These are phyloP conservation scores for Xylaria scruposa DNA, from an alignment of 495 filamentous ascomycete species.

Conservation along the genomic window DNA sequence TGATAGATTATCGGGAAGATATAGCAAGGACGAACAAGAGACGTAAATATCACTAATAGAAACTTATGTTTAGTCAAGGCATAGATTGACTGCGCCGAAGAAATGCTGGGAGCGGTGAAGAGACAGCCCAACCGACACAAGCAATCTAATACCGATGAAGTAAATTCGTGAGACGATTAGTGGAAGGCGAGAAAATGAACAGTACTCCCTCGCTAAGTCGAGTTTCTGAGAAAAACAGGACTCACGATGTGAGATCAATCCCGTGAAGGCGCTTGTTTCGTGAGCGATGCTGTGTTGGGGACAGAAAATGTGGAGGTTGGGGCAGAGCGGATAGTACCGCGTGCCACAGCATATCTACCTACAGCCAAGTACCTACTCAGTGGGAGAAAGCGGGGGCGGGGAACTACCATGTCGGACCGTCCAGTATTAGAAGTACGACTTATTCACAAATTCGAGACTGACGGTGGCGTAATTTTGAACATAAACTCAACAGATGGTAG, in stretches of 20 bases:
- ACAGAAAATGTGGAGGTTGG: conserved; percentile 14
- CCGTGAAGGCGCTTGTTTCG: background rate
- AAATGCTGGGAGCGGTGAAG: background rate
- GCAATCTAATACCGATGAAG: background rate
- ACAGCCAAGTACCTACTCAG: too few species aligned
- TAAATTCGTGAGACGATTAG: background rate
- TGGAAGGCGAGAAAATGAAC: background rate
- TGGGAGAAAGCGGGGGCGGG: too few species aligned
- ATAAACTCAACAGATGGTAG: background rate
- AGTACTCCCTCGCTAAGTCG: background rate
- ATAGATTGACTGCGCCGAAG: background rate
- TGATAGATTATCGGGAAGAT: conserved; percentile 6
- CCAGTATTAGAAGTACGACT: too few species aligned
- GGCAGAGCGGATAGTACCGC: background rate
- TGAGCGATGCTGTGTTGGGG: background rate
- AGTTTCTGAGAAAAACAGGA: background rate
- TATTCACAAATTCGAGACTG: background rate
- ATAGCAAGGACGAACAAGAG: background rate
- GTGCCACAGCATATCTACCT: too few species aligned
- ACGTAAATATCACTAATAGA: conserved; percentile 3
- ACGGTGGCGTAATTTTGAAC: background rate
- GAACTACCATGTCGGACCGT: too few species aligned
- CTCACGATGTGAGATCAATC: background rate
- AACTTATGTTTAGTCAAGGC: background rate
- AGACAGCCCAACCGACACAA: background rate